Conservation (phyloP, 2,329 filamentous ascomycete genomes). For the Aspergillus quadricinctus region DNA sequence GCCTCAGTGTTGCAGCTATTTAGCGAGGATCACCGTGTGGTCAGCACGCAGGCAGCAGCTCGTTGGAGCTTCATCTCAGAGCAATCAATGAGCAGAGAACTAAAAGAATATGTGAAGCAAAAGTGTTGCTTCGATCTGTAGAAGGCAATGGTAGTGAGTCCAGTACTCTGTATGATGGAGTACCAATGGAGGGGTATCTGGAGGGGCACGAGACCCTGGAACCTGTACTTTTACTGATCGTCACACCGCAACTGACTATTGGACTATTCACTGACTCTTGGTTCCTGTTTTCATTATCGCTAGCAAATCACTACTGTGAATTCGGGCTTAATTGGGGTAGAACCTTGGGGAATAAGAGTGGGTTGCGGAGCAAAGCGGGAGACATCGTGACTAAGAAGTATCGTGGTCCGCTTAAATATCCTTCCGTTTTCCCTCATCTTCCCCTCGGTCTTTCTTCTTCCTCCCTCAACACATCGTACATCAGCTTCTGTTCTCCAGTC, state of each 20-base stretch:
- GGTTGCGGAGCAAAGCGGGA: conserved; percentile 5
- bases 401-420: conserved; percentile 5
- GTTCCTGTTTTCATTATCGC: too few species aligned
- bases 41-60: neutral
- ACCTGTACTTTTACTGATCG: neutral
- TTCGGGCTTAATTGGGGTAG: too few species aligned
- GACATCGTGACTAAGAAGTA: conserved; percentile 4
- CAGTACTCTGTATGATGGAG: too few species aligned
- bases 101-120: too few species aligned
- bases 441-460: conserved; percentile 2
- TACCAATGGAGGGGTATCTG: neutral
- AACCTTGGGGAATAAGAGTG: neutral
- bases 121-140: neutral
- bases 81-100: too few species aligned
- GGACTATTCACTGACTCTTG: too few species aligned
- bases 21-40: too few species aligned
- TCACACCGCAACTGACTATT: neutral
- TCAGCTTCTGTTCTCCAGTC: conserved; percentile 14
- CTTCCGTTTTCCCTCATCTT: neutral
- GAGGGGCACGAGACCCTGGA: neutral
- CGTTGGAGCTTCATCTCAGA: neutral
- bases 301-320: neutral
- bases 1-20: neutral
- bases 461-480: conserved; percentile 8
- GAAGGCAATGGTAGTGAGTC: too few species aligned